A percentile compares a stretch with the other conserved stretches of the same genome.
These are phyloP conservation scores for Taxillus chinensis DNA, from an alignment of 164 flowering plant species.

Conservation along the genomic window DNA sequence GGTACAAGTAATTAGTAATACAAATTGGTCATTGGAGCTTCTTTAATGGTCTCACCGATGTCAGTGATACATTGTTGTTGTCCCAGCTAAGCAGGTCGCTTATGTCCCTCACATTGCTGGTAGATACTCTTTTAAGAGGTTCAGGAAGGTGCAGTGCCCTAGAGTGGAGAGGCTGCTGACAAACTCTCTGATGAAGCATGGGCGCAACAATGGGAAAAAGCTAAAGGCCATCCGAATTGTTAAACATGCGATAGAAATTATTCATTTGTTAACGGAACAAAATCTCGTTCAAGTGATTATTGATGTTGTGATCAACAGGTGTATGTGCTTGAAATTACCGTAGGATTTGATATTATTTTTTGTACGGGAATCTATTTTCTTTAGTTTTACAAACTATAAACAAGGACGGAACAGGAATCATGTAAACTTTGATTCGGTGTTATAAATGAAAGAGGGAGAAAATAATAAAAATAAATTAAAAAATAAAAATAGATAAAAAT, in stretches of 20 bases:
- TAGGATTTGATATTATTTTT: no score
- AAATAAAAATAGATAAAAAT: no score
- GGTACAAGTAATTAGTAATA: no score
- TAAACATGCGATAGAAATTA: slow-evolving; percentile 41
- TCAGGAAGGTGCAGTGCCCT: slow-evolving; percentile 41
- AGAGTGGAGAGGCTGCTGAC: slow-evolving; percentile 35
- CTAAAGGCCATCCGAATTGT: slow-evolving; percentile 31
- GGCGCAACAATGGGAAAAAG: slow-evolving; percentile 38
- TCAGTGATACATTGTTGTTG: slow-evolving; percentile 29
- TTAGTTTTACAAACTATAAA: no score
- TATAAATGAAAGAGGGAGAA: no score
- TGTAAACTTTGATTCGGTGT: no score
- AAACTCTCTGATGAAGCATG: slow-evolving; percentile 43
- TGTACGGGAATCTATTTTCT: no score
- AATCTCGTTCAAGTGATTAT: slow-evolving; percentile 39
- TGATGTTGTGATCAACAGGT: slow-evolving; percentile 42
- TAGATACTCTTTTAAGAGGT: slow-evolving; percentile 30
- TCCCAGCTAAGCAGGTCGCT: slow-evolving; percentile 22
- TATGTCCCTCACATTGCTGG: slow-evolving; percentile 39
- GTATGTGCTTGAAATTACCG: neutral
- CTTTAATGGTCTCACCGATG: slow-evolving; percentile 10
- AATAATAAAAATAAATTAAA: no score
- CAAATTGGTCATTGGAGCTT: no score
- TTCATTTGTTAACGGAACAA: slow-evolving; percentile 29
- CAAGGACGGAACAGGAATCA: no score